These are phyloP conservation scores for Pachyrhizus erosus DNA, from an alignment of 306 rosid genomes.

Conservation along the genomic window DNA sequence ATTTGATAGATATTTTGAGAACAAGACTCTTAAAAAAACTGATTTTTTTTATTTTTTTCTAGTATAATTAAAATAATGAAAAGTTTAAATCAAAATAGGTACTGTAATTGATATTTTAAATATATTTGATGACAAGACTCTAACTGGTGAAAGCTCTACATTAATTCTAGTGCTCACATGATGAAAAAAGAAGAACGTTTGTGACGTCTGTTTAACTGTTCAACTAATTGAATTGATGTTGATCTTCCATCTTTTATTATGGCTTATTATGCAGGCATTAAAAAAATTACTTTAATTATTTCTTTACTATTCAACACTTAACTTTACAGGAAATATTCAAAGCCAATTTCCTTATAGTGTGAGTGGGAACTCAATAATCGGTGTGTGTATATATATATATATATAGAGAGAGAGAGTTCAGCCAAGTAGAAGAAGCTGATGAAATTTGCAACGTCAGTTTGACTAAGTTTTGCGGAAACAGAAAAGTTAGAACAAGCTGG, in stretches of 20 bases:
- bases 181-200: not conserved
- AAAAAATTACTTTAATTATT: not conserved
- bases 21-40: too few species aligned
- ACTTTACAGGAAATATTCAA: not conserved
- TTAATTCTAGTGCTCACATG: too few species aligned
- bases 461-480: not conserved
- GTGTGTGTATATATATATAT: not conserved
- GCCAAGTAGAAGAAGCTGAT: not conserved
- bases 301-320: not conserved
- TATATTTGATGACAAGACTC: too few species aligned
- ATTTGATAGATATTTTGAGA: too few species aligned
- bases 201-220: not conserved
- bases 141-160: too few species aligned
- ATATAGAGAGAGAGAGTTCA: too few species aligned
- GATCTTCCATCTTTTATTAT: not conserved
- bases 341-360: not conserved
- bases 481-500: not conserved
- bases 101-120: too few species aligned
- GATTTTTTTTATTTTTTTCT: too few species aligned
- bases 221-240: not conserved
- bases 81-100: too few species aligned
- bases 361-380: not conserved
- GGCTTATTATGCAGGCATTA: not conserved
- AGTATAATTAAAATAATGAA: too few species aligned
- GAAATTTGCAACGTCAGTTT: not conserved